Base-by-base conservation (phyloP, 2,329 filamentous ascomycete species). In the Aspergillus pseudoviridinutans region DNA sequence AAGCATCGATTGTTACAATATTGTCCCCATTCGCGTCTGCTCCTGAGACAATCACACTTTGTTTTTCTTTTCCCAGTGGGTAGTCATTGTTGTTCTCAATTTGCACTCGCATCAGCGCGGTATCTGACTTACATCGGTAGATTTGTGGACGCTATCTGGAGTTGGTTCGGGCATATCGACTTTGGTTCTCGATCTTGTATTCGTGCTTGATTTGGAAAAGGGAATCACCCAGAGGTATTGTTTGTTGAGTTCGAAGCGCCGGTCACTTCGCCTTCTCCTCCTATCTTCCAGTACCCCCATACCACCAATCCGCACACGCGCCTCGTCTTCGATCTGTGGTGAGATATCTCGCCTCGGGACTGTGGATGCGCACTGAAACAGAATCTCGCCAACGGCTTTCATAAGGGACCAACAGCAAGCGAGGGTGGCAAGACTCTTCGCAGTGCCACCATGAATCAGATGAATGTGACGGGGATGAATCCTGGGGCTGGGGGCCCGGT, bases 401-500 rank as follows among this genome's bases (percentile, higher is more conserved):
- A 65, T 64, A 61, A 62, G 64, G 63, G 58, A 62, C 61, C 65
- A 66, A 58, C 51, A 54, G 60, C 54, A 66, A 67, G 65, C 69
- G 68, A 72, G 66, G 70, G 72, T 72, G 69, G 71, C 67, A 67
- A 58, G 63, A 64, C 64, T 38, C 64, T 66, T 67, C 66, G 67
- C 60, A 68, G 66, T 68, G 64, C 68, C 68, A 70, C 66, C 68
- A 83, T 83, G 81, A 82, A 80, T 71, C 78, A 78, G 70, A 82
- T 84, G 73, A 82, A 81, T 65, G 82, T 85, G 78, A 78, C 77
- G 63, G 78, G 76, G 64, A 84, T 85, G 79, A 81, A 80, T 66
- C 79, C 79, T 64, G 80, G 79, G 69, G 71, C 70, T 55, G 82
- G 81, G 58, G 81, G 82, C 58, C 82, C 82, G 53, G 80, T 84